Percentiles rank a stretch among this genome's conserved stretches.
Conservation (phyloP, 2,329 filamentous ascomycete genomes). For the Cordyceps militaris region DNA sequence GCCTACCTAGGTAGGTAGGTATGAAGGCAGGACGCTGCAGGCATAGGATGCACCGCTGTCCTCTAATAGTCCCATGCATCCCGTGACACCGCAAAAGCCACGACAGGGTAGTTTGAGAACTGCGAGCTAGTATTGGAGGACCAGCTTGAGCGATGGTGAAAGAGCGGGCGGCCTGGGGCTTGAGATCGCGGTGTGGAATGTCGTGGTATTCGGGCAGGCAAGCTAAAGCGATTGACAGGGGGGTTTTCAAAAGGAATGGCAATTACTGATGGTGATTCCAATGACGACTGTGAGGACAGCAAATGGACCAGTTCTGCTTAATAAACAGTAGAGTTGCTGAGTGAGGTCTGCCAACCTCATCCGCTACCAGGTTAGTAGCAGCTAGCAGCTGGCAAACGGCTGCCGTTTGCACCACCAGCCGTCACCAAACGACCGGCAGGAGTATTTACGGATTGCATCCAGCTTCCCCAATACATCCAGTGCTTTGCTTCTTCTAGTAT, state of each 20-base stretch:
- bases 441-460: too few relatives aligned
- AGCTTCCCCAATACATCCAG: neutral
- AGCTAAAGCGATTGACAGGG: neutral
- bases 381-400: too few relatives aligned
- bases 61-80: neutral
- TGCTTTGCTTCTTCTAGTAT: neutral
- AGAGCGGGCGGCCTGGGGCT: neutral
- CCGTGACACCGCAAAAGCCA: slow-evolving; percentile 1
- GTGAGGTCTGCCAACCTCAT: too few relatives aligned
- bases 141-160: neutral
- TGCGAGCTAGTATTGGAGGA: neutral
- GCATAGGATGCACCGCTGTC: neutral
- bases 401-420: too few relatives aligned
- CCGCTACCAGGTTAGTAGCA: too few relatives aligned
- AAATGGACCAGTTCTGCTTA: too few relatives aligned
- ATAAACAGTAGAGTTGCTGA: too few relatives aligned
- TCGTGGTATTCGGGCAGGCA: neutral
- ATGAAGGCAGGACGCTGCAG: neutral
- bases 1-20: too few relatives aligned
- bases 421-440: too few relatives aligned
- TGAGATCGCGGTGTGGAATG: neutral
- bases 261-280: too few relatives aligned
- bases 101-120: neutral
- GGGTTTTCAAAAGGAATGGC: neutral
- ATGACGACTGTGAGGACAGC: too few relatives aligned